Evolutionary conservation across 1,139 yeast genomes (phyloP).

Genomic region (Kodamaea ohmeri): DNA sequence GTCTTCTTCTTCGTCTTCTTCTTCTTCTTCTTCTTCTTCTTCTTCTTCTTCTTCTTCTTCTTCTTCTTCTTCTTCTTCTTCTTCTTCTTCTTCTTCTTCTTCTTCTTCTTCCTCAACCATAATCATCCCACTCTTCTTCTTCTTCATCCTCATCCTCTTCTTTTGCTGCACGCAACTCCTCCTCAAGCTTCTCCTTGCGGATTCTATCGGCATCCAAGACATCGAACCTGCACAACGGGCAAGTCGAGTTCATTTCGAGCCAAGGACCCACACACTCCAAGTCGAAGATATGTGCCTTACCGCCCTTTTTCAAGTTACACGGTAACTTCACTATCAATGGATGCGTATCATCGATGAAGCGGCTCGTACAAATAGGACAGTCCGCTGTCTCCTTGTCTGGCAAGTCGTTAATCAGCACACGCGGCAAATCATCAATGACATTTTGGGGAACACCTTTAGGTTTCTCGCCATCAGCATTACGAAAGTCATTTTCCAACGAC

Average conservation of each 20-base stretch:
- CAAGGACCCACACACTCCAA: slow-evolving; percentile 90
- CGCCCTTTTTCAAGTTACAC: slow-evolving; percentile 46
- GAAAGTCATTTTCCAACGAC: slow-evolving; percentile 20
- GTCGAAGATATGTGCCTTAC: slow-evolving; percentile 68
- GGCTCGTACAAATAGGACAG: slow-evolving; percentile 84
- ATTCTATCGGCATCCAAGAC: slow-evolving; percentile 44
- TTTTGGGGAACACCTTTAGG: slow-evolving; percentile 62
- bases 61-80: background rate
- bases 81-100: background rate
- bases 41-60: background rate
- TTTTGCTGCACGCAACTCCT: slow-evolving; percentile 36
- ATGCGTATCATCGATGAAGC: slow-evolving; percentile 66
- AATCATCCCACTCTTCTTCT: slow-evolving; percentile 72
- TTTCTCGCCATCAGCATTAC: slow-evolving; percentile 10
- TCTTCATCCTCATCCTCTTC: slow-evolving; percentile 65
- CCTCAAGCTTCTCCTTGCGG: slow-evolving; percentile 42
- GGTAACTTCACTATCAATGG: slow-evolving; percentile 83
- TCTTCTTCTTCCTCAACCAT: slow-evolving; percentile 42
- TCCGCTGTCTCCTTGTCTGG: slow-evolving; percentile 52
- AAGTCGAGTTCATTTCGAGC: slow-evolving; percentile 75
- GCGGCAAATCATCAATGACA: slow-evolving; percentile 70
- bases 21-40: background rate
- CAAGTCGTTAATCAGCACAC: slow-evolving; percentile 55
- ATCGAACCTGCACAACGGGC: slow-evolving; percentile 85
- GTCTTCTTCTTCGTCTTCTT: background rate